These are phyloP conservation scores for Lagerstroemia speciosa DNA, from an alignment of 345 rosid genomes.

Conservation along the genomic window DNA sequence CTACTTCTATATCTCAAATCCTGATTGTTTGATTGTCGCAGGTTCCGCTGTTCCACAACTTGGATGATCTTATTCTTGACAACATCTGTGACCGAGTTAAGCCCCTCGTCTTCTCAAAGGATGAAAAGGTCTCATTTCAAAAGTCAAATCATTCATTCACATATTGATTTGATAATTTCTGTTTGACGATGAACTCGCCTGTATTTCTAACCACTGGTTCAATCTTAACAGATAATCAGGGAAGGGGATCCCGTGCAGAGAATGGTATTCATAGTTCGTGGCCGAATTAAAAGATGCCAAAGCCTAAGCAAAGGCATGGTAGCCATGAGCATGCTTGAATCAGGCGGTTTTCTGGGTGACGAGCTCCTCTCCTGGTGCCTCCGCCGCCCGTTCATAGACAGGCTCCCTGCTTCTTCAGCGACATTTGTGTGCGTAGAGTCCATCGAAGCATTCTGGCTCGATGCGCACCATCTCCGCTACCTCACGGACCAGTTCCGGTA, in stretches of 20 bases:
- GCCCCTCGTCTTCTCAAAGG: slow-evolving; percentile 67
- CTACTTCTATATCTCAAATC: too few species aligned
- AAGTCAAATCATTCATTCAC: not conserved
- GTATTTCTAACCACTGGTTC: not conserved
- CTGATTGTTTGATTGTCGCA: slow-evolving; percentile 11
- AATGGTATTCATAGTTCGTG: slow-evolving; percentile 61
- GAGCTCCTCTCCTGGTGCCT: slow-evolving; percentile 93
- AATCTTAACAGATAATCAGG: slow-evolving; percentile 51
- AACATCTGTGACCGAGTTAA: slow-evolving; percentile 81
- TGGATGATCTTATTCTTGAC: slow-evolving; percentile 83
- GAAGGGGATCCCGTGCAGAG: slow-evolving; percentile 91
- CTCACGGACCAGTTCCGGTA: slow-evolving; percentile 85
- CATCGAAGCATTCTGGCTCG: slow-evolving; percentile 59
- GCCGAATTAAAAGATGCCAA: slow-evolving; percentile 52
- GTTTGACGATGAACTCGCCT: not conserved
- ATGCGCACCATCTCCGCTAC: slow-evolving; percentile 52
- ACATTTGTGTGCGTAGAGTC: slow-evolving; percentile 58
- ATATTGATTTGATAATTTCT: not conserved
- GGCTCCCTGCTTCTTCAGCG: slow-evolving; percentile 85
- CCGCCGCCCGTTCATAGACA: slow-evolving; percentile 73
- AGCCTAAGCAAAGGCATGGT: slow-evolving; percentile 63
- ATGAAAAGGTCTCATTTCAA: slow-evolving; percentile 55
- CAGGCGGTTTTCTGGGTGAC: slow-evolving; percentile 81
- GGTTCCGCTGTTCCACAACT: slow-evolving; percentile 75
- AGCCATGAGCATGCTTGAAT: slow-evolving; percentile 58